Conservation (phyloP, 371 early-diverging fungal genomes). For the Mortierella sp. region DNA sequence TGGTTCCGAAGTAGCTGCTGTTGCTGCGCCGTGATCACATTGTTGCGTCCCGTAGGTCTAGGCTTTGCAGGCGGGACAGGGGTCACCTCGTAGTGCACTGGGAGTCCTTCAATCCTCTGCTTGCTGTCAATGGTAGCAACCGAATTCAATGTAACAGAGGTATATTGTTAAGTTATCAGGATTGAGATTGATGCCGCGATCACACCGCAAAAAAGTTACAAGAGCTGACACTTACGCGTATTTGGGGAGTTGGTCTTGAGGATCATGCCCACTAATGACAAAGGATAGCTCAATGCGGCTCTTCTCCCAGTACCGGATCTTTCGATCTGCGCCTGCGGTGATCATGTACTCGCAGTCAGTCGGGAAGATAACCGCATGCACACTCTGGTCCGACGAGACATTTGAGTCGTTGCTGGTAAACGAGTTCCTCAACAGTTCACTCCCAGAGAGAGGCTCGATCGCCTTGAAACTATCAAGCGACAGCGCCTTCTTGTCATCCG, state of each 20-base stretch:
- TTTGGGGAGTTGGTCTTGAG: constrained; percentile 70
- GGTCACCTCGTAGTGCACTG: constrained; percentile 68
- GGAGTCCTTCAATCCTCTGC: constrained; percentile 66
- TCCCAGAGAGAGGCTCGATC: constrained; percentile 66
- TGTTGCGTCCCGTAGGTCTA: constrained; percentile 43
- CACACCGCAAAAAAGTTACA: not conserved
- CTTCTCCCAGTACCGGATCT: constrained; percentile 87
- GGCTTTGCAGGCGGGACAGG: constrained; percentile 51
- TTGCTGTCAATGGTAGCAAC: constrained; percentile 61
- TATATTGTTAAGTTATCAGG: not conserved
- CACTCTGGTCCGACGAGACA: constrained; percentile 65
- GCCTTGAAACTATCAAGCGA: constrained; percentile 68
- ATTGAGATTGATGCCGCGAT: too few species aligned
- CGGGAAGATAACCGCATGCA: constrained; percentile 68
- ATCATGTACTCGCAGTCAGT: constrained; percentile 76
- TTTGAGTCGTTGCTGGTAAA: constrained; percentile 69
- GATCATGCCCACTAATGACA: constrained; percentile 78
- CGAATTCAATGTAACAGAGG: not conserved
- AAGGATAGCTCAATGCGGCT: constrained; percentile 76
- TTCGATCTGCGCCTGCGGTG: constrained; percentile 86
- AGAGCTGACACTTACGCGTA: constrained; percentile 61
- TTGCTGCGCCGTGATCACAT: constrained; percentile 62
- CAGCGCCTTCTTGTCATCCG: constrained; percentile 70
- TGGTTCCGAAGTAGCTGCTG: constrained; percentile 75
- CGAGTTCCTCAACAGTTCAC: constrained; percentile 64